Evolutionary conservation across 441 rosid genomes (phyloP).

Genomic region (Raphanus hybrid): DNA sequence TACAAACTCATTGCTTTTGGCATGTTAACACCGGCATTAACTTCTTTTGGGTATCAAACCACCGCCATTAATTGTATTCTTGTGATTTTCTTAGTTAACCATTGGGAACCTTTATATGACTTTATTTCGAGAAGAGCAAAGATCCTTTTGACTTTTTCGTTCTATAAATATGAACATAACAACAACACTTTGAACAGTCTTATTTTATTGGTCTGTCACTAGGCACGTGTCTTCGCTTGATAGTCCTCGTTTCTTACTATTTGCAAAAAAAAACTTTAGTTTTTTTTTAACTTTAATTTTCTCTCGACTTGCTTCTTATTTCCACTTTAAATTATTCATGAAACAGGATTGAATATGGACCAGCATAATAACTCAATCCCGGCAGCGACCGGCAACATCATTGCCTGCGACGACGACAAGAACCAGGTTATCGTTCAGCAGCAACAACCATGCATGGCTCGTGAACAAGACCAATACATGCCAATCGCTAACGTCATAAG

Average conservation of each 20-base stretch:
- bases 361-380: conserved; percentile 27
- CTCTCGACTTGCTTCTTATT: background rate
- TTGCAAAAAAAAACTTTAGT: background rate
- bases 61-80: conserved; percentile 3
- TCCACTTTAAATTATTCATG: background rate
- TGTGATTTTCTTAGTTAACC: conserved; percentile 9
- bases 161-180: conserved; percentile 26
- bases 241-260: conserved; percentile 3
- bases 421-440: background rate
- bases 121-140: conserved; percentile 32
- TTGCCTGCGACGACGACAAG: background rate
- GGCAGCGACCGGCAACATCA: conserved; percentile 3
- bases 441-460: conserved; percentile 41
- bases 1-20: background rate
- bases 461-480: conserved; percentile 83
- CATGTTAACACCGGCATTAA: background rate
- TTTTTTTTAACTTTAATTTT: background rate
- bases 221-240: background rate
- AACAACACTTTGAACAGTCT: conserved; percentile 35
- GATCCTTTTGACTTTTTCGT: conserved; percentile 23
- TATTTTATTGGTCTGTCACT: conserved; percentile 16
- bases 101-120: conserved; percentile 22
- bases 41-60: too few relatives aligned
- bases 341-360: conserved; percentile 31
- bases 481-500: conserved; percentile 83